Base-by-base conservation (phyloP, 2,329 filamentous ascomycete genomes). In the Fusarium newnesense region DNA sequence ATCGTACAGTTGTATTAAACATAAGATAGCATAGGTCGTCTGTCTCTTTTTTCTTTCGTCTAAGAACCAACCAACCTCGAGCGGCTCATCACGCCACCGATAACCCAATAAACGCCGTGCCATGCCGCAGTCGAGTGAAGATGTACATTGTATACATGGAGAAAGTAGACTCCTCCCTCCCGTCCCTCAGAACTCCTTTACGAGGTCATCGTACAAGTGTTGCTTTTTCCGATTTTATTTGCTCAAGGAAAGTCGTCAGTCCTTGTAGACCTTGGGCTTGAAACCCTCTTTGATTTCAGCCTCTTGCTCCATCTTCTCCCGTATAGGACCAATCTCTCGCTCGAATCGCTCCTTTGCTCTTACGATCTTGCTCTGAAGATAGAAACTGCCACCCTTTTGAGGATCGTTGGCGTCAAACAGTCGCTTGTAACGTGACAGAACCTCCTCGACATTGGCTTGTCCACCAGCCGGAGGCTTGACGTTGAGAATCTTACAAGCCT, bases 401-500 rank as follows among this genome's bases (percentile, higher is more conserved):
- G 96, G 96, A 74, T 99, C 94, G 85, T 99, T 99, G 77, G 90
- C 86, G 83, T 99, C 96, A 81, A 98, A 99, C 53, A 99, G 86
- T 74, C 92, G 91, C 89, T 98, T 98, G 88, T 98, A 99, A 60
- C 95, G 89, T 76, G 93, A 91, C 84, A 93, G 92, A 62, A 97
- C 91, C 74, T 92, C 88, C 77, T 95, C 93, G 81, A 95, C 86
- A 80, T 95, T 93, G 67, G 92, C 88, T 80, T 94, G 88, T 50
- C 94, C 94, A 69, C 88, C 89, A 26, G 80, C 75, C 3, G 96
- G 95, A 42, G 95, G 94, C 82, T 96, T 94, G 76, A 99, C 95
- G 82, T 99, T 97, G 72, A 99, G 89, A 80, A 99, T 98, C 84
- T 95, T 94, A 89, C 95, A 98, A 60, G 96, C 96, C 87, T 99